Base-by-base conservation (phyloP, 352 stramenopile genomes). In the Globisporangium perplexum region DNA sequence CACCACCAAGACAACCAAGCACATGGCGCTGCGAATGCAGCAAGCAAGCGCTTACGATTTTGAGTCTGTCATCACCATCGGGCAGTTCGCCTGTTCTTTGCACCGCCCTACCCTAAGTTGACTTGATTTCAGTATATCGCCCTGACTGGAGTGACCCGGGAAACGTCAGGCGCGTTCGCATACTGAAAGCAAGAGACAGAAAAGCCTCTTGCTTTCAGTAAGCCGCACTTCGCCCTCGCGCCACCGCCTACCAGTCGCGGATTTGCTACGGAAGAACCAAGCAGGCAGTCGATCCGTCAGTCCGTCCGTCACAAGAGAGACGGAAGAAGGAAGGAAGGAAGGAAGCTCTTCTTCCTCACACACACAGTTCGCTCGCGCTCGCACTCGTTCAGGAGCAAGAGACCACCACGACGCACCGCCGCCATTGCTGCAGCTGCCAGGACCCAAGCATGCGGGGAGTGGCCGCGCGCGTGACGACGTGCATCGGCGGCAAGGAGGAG, bases 401-500 rank as follows among this genome's bases (percentile, higher is more conserved):
- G n/a, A 54, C 23, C 33, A 47, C 41, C 18, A 35, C 41, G 10
- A 47, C 26, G 33, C 28, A 47, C 15, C 36, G 44, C 6, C n/a
- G n/a, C n/a, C n/a, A n/a, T n/a, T 59, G 30, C 43, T 47, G 41
- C 51, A 47, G 41, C 51, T 59, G 51, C 39, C 35, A 52, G 35
- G 48, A 63, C 36, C 26, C 44, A 53, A 66, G 63, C 46, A 90
- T 92, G 82, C 69, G 78, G 30, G 73, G 75, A 64, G 53, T 92
- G n/a, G 60, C 62, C 49, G 82, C 82, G 20, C 74, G 68, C 15
- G 75, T 92, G 18, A 92, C 82, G 47, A 88, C 79, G 15, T 92
- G 82, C 53, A 85, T 92, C 57, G 82, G 82, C 53, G 82, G 82
- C 60, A 88, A 87, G 54, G 71, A 89, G 45, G 82, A 89, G 41